A percentile compares a stretch with the other conserved stretches of the same genome.
Conservation (phyloP, 1,284 basidiomycete genomes). For the Sanghuangporus weigelae region DNA sequence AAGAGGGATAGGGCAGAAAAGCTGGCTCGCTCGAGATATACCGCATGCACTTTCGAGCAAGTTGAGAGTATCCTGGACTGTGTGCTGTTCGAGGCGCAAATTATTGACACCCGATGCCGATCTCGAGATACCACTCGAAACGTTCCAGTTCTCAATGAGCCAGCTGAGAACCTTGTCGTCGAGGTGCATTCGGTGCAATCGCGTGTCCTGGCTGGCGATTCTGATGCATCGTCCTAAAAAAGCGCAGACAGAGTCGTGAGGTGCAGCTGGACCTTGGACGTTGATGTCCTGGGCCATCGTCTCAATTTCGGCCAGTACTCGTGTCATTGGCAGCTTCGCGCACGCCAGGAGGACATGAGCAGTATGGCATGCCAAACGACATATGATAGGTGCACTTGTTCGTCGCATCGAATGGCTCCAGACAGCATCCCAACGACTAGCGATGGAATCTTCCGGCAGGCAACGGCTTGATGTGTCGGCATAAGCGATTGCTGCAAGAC, state of each 20-base stretch:
- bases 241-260: slow-evolving; percentile 81
- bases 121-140: slow-evolving; percentile 2
- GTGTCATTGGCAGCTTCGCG: slow-evolving; percentile 44
- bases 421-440: slow-evolving; percentile 61
- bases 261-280: slow-evolving; percentile 80
- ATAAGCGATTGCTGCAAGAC: slow-evolving; percentile 64
- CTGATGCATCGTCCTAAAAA: slow-evolving; percentile 68
- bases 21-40: slow-evolving; percentile 39
- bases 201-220: slow-evolving; percentile 71
- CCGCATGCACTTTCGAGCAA: slow-evolving; percentile 62
- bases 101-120: slow-evolving; percentile 19
- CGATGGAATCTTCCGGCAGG: slow-evolving; percentile 17
- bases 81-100: slow-evolving; percentile 44
- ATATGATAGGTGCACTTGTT: slow-evolving; percentile 56
- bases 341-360: slow-evolving; percentile 52
- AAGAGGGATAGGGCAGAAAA: slow-evolving; percentile 45
- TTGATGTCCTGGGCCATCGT: slow-evolving; percentile 73
- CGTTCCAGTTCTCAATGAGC: slow-evolving; percentile 73
- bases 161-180: slow-evolving; percentile 82
- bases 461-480: slow-evolving; percentile 30
- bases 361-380: slow-evolving; percentile 78
- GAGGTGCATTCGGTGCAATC: slow-evolving; percentile 73
- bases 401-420: slow-evolving; percentile 83
- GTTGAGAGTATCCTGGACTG: slow-evolving; percentile 54
- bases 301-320: slow-evolving; percentile 67